These are phyloP conservation scores for Suhomyces terraborum DNA, from an alignment of 1,139 yeast genomes.

Conservation along the genomic window DNA sequence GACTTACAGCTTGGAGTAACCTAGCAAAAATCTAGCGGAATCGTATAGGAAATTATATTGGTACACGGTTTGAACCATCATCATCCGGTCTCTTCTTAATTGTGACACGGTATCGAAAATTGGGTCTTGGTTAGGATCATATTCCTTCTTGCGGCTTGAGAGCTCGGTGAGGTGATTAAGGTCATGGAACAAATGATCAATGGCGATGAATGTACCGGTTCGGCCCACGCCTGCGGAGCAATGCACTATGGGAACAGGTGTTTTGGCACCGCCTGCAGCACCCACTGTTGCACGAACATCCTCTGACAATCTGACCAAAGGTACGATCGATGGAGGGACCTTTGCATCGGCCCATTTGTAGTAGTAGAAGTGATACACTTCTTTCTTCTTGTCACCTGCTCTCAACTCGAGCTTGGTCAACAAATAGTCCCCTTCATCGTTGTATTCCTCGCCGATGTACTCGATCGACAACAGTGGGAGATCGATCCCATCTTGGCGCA, in stretches of 20 bases:
- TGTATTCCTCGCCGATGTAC: conserved; percentile 22
- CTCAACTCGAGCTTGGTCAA: conserved; percentile 33
- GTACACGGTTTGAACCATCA: conserved; percentile 66
- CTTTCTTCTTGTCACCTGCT: conserved; percentile 29
- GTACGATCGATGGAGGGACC: conserved; percentile 45
- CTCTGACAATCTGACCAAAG: conserved; percentile 36
- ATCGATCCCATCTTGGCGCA: conserved; percentile 29
- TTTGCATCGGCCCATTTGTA: conserved; percentile 60
- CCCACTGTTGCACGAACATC: conserved; percentile 21
- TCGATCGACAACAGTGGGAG: conserved; percentile 23
- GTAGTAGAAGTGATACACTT: conserved; percentile 55
- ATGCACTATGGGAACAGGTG: conserved; percentile 53
- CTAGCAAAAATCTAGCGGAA: conserved; percentile 16
- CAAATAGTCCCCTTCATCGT: conserved; percentile 28
- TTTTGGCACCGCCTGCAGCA: conserved; percentile 1
- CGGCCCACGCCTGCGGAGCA: conserved; percentile 89
- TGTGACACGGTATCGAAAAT: conserved; percentile 39
- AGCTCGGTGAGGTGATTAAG: conserved; percentile 6
- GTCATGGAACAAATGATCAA: conserved; percentile 55
- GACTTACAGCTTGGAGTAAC: background rate
- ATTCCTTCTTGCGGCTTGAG: conserved; percentile 6
- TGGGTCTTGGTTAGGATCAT: conserved; percentile 24
- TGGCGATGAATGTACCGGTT: conserved; percentile 74
- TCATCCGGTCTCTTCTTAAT: conserved; percentile 56
- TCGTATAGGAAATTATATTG: conserved; percentile 57